A percentile compares a stretch with the other conserved stretches of the same genome.
Evolutionary conservation across 2,329 filamentous ascomycete genomes (phyloP).

Genomic region (Sporothrix pallida): DNA sequence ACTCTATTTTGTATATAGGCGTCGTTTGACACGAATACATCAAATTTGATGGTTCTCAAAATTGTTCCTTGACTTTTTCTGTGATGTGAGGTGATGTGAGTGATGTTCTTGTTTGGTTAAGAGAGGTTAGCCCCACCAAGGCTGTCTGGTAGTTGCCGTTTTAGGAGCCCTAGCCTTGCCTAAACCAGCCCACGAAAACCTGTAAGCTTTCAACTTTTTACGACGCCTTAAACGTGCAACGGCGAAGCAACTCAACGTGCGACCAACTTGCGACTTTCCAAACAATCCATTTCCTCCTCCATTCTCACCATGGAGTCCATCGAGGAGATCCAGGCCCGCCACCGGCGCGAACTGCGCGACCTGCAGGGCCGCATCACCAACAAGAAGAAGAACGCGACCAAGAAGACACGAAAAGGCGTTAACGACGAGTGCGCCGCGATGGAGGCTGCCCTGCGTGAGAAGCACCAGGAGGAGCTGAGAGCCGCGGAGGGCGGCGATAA

Average conservation of each 20-base stretch:
- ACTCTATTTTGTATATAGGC: constrained; percentile 31
- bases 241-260: too few species aligned
- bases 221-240: background rate
- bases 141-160: background rate
- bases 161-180: background rate
- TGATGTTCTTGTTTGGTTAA: background rate
- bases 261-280: background rate
- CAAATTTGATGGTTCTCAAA: background rate
- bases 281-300: background rate
- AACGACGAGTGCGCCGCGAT: constrained; percentile 76
- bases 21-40: constrained; percentile 32
- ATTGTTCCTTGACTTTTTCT: background rate
- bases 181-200: constrained; percentile 28
- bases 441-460: constrained; percentile 69
- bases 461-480: constrained; percentile 67
- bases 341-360: constrained; percentile 88
- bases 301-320: constrained; percentile 56
- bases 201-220: constrained; percentile 5
- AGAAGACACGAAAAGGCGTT: constrained; percentile 78
- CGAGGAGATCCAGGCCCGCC: constrained; percentile 78
- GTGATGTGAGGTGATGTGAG: background rate
- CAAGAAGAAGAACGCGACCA: constrained; percentile 97
- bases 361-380: constrained; percentile 84
- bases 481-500: constrained; percentile 44
- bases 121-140: constrained; percentile 13